These are phyloP conservation scores for Furcasterigmium sp. DNA, from an alignment of 2,329 filamentous ascomycete species.

Conservation along the genomic window DNA sequence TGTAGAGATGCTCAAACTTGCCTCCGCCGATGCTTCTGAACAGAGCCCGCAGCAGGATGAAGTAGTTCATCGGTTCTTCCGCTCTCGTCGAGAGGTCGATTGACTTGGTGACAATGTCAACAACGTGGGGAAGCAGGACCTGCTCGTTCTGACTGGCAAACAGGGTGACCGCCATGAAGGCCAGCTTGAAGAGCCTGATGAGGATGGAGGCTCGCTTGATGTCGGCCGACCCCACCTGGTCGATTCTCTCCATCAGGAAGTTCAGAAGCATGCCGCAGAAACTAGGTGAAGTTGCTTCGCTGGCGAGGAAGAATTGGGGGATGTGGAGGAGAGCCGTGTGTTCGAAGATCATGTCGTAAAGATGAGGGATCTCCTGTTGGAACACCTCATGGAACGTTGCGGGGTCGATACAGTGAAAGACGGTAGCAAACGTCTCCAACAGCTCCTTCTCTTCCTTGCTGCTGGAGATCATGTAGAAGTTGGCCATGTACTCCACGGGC, in stretches of 20 bases:
- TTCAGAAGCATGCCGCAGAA: slow-evolving; percentile 98
- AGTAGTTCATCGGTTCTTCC: slow-evolving; percentile 98
- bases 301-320: slow-evolving; percentile 97
- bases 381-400: slow-evolving; percentile 99
- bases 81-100: slow-evolving; percentile 94
- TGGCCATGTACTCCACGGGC: slow-evolving; percentile 86
- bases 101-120: slow-evolving; percentile 94
- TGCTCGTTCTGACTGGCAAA: slow-evolving; percentile 95
- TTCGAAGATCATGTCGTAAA: slow-evolving; percentile 97
- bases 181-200: slow-evolving; percentile 90
- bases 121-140: slow-evolving; percentile 90
- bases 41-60: slow-evolving; percentile 82
- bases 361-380: slow-evolving; percentile 89
- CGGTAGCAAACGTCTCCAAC: slow-evolving; percentile 93
- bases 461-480: slow-evolving; percentile 90
- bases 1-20: slow-evolving; percentile 96
- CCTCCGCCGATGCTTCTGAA: slow-evolving; percentile 97
- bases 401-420: slow-evolving; percentile 97
- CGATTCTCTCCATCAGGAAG: slow-evolving; percentile 94
- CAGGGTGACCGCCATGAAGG: slow-evolving; percentile 97
- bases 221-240: slow-evolving; percentile 88
- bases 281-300: slow-evolving; percentile 92
- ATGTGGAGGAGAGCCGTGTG: slow-evolving; percentile 92
- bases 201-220: slow-evolving; percentile 90
- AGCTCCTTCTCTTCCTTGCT: slow-evolving; percentile 96